Evolutionary conservation across 768 basidiomycete species (phyloP), one percentile per base, ranked within the genome.

Genomic region (Amanita pseudoporphyria): DNA sequence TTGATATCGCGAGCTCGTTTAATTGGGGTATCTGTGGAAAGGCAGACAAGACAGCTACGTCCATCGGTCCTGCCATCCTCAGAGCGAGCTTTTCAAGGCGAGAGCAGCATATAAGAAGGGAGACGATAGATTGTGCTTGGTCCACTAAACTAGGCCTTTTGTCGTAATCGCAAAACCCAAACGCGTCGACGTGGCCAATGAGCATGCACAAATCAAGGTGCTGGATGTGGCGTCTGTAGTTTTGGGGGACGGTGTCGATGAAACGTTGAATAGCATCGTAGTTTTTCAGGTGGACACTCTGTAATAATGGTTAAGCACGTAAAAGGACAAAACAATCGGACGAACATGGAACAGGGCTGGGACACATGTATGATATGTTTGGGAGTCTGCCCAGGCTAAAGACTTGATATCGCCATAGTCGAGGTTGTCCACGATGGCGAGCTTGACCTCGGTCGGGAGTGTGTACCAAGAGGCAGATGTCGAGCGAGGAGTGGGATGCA

Each of bases 391-490:
- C 13, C 60, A 56, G 14, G 84, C 68, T 53, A 85, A 69, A 0
- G 72, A 59, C 19, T 68, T 64, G 30, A 77, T 62, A 51, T 77
- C 76, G 53, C 58, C 50, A 18, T 60, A 55, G 40, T 70, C 70
- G 53, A 85, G 73, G 51, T 64, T 60, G 38, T 69, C 73, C 40
- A 82, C 64, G 61, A 87, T 57, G 22, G 74, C 66, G 56, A 82
- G 70, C 64, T 78, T 79, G 62, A 87, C 78, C 55, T 87, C 85
- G 0, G 68, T 67, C 39, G 85, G 85, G 54, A 87, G 79, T 19
- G 62, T 44, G 53, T 70, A 58, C 84, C 84, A 86, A 56, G 66
- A 16, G 2, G 42, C 9, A 28, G 26, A 3, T 22, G 22, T 44
- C 16, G 28, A 2, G n/a, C 16, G 19, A 14, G 31, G 9, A 6